Base-by-base conservation (phyloP, 2,329 filamentous ascomycete genomes). In the Xylariaceae sp. region DNA sequence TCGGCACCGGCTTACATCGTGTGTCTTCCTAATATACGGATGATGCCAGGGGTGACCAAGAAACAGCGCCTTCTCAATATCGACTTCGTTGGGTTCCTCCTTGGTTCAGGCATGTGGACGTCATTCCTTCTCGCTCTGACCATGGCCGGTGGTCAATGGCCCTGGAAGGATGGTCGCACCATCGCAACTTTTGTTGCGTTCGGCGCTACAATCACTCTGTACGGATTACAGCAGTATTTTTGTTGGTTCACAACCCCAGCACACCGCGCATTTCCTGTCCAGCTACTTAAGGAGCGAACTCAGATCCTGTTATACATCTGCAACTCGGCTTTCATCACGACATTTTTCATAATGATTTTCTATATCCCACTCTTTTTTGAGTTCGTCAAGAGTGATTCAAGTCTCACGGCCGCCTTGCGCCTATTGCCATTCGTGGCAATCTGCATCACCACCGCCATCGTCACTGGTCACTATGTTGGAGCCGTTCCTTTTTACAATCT, bases 311-410 rank as follows among this genome's bases (percentile, higher is more conserved):
- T 81, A 0, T 74, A 71, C 53, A 52, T 73, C 19, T 57, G 58
- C 11, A 71, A 65, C 3, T 62, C 67, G 5, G 58, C 58, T 17
- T 59, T 59, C 5, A 65, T 55, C 11, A 63, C 66, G 1, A 57
- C 56, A 3, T 54, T 68, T 30, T 72, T 69, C 40, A 64, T 73
- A 42, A 45, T 63, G 0, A 62, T 73, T 18, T 80, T 77, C 58
- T 80, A 73, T 58, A 71, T 78, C 11, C 76, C 77, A 0, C 58
- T 80, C 7, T 77, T 70, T 58, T 80, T 80, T 63, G 71, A 75
- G 49, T 80, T 78, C 56, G 68, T 67, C 1, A 61, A 63, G 4
- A 65, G 66, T 3, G 76, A 78, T 45, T 58, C 48, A 1, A 63
- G 70, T 0, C 53, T 75, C 11, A 52, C 63, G 39, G 67, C 71